Evolutionary conservation across 805 yeast species (phyloP), one percentile per base, ranked within the genome.

Genomic region (Cyberlindnera mycetangii): DNA sequence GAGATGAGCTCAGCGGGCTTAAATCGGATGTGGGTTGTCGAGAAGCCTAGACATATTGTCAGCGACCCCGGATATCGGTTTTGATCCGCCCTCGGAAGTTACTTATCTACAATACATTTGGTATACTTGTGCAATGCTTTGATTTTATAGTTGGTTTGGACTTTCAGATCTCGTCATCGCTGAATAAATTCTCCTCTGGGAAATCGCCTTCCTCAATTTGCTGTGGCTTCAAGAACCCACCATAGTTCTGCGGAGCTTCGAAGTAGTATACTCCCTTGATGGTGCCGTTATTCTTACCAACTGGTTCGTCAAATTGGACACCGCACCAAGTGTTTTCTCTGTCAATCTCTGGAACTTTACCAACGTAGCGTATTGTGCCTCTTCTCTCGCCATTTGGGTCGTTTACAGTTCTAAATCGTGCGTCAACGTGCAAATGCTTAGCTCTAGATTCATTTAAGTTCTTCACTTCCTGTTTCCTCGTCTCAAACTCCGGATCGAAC

Each of bases 231-330:
- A 89, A 78, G 61, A 92, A 88, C 6, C 89, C 80, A 5, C 97
- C 97, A 56, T 86, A 81, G 17, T 74, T 74, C 0, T 56, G 56
- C 6, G 58, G 56, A 6, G 69, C 67, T 25, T 89, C 78, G 5
- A 92, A 90, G 51, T 85, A 75, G 28, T 71, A 56, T 1, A 53
- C 60, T 0, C 87, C 89, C 28, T 79, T 77, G 32, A 89, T 67
- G 17, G 78, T 65, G 0, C 98, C 98, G 58, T 88, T 79, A 57
- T 90, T 88, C 61, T 85, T 88, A 5, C 98, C 98, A 7, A 76
- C 75, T 0, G 97, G 92, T 53, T 85, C 89, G 54, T 86, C 93
- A 43, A 89, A 81, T 54, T 83, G 86, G 4, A 92, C 76, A 0
- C 97, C 98, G 24, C 86, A 75, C 97, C 97, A 92, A 1, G 65